phyloP scores from a whole-genome alignment of 768 basidiomycete species.

The Russula sp. region DNA sequence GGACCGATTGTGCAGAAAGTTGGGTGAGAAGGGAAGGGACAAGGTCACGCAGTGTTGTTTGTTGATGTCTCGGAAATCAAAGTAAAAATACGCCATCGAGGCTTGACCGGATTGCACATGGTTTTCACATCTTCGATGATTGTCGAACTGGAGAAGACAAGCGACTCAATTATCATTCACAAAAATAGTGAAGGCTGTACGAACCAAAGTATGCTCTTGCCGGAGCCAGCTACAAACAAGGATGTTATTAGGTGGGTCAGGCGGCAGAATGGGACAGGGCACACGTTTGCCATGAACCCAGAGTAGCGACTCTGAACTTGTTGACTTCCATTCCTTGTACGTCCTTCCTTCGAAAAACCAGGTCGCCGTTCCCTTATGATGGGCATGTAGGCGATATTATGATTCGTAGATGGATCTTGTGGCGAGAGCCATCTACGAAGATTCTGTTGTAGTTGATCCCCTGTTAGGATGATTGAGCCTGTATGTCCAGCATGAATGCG shows the following conservation, averaged over 20 bases:
- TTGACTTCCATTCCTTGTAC: slow-evolving; percentile 3
- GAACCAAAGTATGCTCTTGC: slow-evolving; percentile 18
- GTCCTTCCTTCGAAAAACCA: slow-evolving; percentile 6
- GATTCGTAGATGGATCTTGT: slow-evolving; percentile 5
- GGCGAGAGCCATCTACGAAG: slow-evolving; percentile 12
- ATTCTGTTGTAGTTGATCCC: background rate
- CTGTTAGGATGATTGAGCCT: background rate
- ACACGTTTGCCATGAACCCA: slow-evolving; percentile 14
- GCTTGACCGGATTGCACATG: background rate
- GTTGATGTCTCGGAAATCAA: background rate
- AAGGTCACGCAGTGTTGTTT: slow-evolving; percentile 8
- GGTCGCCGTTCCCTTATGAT: background rate
- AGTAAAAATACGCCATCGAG: slow-evolving; percentile 6
- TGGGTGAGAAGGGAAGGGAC: slow-evolving; percentile 16
- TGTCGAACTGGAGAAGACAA: background rate
- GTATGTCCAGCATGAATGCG: background rate
- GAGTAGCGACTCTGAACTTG: background rate
- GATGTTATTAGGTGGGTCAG: background rate
- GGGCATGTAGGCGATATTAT: background rate
- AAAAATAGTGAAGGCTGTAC: background rate
- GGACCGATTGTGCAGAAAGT: too few relatives aligned
- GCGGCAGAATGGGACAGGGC: background rate
- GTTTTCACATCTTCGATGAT: background rate
- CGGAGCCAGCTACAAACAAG: slow-evolving; percentile 6
- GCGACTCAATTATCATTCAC: background rate